Evolutionary conservation across 2,329 filamentous ascomycete genomes (phyloP).

Genomic region (Beauveria varroae): DNA sequence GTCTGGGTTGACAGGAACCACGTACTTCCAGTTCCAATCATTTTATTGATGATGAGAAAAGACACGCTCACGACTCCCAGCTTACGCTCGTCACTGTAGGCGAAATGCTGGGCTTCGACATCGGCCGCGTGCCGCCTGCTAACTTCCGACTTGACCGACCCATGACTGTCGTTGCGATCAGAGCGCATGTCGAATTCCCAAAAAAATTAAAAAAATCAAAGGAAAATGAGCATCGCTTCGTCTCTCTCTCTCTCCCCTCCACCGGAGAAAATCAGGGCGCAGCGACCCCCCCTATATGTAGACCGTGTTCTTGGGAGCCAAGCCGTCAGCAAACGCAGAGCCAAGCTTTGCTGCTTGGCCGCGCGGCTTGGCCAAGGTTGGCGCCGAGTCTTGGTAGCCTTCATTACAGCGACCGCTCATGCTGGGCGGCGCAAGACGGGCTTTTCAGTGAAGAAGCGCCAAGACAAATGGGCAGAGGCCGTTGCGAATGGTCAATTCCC

Average conservation of each 20-base stretch:
- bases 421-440: not conserved
- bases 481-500: not conserved
- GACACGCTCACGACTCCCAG: slow-evolving; percentile 45
- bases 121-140: not conserved
- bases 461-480: not conserved
- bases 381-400: too few relatives aligned
- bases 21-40: slow-evolving; percentile 52
- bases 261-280: too few relatives aligned
- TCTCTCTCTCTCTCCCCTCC: not conserved
- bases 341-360: too few relatives aligned
- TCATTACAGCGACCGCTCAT: too few relatives aligned
- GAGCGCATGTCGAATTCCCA: not conserved
- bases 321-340: too few relatives aligned
- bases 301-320: too few relatives aligned
- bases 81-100: slow-evolving; percentile 35
- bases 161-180: not conserved
- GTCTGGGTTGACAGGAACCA: slow-evolving; percentile 1
- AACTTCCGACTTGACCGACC: not conserved
- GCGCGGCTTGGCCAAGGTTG: too few relatives aligned
- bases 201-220: too few relatives aligned
- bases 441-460: not conserved
- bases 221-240: not conserved
- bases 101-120: slow-evolving; percentile 33
- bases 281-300: too few relatives aligned
- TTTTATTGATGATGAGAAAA: slow-evolving; percentile 50